Conservation (phyloP, 352 stramenopile genomes). For the Globisporangium sylvaticum region DNA sequence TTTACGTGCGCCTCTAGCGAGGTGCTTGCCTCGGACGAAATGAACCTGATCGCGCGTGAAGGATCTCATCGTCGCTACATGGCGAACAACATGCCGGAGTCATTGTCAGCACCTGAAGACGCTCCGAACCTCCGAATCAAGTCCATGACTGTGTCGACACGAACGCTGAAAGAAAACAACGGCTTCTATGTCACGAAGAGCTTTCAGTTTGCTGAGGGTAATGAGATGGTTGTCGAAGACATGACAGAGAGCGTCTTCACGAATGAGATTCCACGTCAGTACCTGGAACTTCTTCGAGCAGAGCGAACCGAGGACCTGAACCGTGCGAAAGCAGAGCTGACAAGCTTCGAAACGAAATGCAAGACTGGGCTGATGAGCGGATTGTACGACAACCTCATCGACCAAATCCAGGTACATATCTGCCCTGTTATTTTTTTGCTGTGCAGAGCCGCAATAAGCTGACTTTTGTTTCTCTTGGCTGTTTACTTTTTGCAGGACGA, state of each 20-base stretch:
- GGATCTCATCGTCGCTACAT: slow-evolving; percentile 43
- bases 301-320: slow-evolving; percentile 53
- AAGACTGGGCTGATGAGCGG: slow-evolving; percentile 56
- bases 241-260: slow-evolving; percentile 79
- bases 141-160: slow-evolving; percentile 69
- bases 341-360: slow-evolving; percentile 56
- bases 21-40: slow-evolving; percentile 47
- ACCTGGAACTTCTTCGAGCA: slow-evolving; percentile 57
- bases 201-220: slow-evolving; percentile 70
- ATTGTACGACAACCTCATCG: slow-evolving; percentile 81
- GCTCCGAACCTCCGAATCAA: slow-evolving; percentile 56
- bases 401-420: slow-evolving; percentile 60
- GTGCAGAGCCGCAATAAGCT: neutral
- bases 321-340: slow-evolving; percentile 44
- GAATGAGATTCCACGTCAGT: slow-evolving; percentile 78
- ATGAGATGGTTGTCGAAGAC: slow-evolving; percentile 80
- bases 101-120: slow-evolving; percentile 4
- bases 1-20: slow-evolving; percentile 68
- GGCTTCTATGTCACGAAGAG: slow-evolving; percentile 77
- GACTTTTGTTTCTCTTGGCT: neutral
- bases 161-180: slow-evolving; percentile 70
- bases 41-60: slow-evolving; percentile 55
- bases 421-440: neutral
- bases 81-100: slow-evolving; percentile 26
- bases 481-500: slow-evolving; percentile 31